These are phyloP conservation scores for Ceratocystis albifundus DNA, from an alignment of 2,329 filamentous ascomycete genomes.

Conservation along the genomic window DNA sequence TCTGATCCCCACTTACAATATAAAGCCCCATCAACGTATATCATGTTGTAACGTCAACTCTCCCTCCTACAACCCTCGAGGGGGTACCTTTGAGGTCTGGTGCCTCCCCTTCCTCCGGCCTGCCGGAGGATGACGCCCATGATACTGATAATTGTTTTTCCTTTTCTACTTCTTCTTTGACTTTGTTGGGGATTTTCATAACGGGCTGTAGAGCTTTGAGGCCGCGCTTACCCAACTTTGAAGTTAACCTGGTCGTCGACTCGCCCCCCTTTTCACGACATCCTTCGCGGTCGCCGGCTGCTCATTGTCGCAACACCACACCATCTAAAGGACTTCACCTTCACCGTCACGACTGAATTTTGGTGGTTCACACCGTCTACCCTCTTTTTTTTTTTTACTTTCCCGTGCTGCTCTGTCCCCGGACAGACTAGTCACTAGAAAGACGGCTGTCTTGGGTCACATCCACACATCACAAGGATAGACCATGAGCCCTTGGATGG, in stretches of 20 bases:
- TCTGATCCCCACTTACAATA: too few relatives aligned
- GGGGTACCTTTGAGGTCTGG: conserved; percentile 5
- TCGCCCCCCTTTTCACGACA: conserved; percentile 3
- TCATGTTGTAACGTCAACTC: background rate
- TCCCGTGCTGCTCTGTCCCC: too few relatives aligned
- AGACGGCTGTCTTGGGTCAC: too few relatives aligned
- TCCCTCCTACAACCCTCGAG: background rate
- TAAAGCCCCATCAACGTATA: too few relatives aligned
- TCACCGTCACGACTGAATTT: background rate
- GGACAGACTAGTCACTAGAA: too few relatives aligned
- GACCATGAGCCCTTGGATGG: too few relatives aligned
- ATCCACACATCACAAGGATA: too few relatives aligned
- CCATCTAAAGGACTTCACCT: background rate
- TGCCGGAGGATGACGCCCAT: background rate
- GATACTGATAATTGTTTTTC: background rate
- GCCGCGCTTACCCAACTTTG: background rate
- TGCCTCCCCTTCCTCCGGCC: background rate
- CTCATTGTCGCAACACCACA: background rate
- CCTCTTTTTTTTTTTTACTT: too few relatives aligned
- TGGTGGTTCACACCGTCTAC: too few relatives aligned
- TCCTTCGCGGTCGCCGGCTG: background rate
- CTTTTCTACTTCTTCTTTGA: background rate
- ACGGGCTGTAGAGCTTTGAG: background rate
- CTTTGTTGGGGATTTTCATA: background rate
- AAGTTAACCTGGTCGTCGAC: background rate